Evolutionary conservation across 2,329 filamentous ascomycete species (phyloP).

Genomic region (Aspergillus sp.): DNA sequence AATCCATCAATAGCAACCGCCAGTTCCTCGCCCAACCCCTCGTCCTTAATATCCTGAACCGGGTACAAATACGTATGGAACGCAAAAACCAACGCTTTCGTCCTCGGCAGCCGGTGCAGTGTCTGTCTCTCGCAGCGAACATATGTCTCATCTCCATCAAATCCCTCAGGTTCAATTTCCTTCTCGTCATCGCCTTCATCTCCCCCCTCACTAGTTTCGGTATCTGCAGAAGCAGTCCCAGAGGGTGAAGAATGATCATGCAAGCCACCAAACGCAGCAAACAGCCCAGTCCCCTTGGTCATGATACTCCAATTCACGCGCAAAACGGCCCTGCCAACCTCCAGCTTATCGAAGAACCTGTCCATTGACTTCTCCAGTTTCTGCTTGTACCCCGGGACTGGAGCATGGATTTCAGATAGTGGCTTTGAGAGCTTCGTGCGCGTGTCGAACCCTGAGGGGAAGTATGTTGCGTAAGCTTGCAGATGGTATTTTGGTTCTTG

Average conservation of each 20-base stretch:
- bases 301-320: conserved; percentile 54
- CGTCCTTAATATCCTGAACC: conserved; percentile 55
- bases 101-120: conserved; percentile 57
- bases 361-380: conserved; percentile 63
- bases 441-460: conserved; percentile 60
- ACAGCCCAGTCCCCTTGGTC: conserved; percentile 37
- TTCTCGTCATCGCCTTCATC: conserved; percentile 17
- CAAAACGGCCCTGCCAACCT: conserved; percentile 55
- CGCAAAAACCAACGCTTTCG: conserved; percentile 57
- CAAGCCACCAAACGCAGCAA: conserved; percentile 39
- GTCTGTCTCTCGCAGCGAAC: conserved; percentile 62
- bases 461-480: conserved; percentile 57
- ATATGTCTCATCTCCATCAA: conserved; percentile 44
- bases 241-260: conserved; percentile 23
- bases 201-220: not conserved
- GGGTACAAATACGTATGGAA: conserved; percentile 65
- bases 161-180: conserved; percentile 31
- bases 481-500: conserved; percentile 50
- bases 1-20: conserved; percentile 61
- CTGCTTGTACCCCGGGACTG: conserved; percentile 57
- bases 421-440: conserved; percentile 54
- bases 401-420: conserved; percentile 57
- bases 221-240: conserved; percentile 3
- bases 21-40: conserved; percentile 55
- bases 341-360: conserved; percentile 57